phyloP scores from a whole-genome alignment of 176 grass and related monocot genomes.

The Aegilops tauschii region DNA sequence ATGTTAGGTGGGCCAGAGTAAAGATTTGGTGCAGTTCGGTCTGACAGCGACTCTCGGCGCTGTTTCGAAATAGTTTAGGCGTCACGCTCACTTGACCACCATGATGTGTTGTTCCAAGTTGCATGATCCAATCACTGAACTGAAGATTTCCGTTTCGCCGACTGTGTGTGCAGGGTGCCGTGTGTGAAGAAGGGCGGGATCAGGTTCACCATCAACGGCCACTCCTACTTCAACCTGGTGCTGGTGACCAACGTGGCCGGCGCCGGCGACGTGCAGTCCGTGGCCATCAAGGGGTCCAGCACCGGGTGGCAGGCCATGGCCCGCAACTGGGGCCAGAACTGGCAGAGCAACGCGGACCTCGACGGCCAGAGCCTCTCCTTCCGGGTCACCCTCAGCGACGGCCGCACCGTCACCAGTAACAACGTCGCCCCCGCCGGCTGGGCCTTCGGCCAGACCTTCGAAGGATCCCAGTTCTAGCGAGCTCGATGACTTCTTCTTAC shows the following conservation, averaged over 20 bases:
- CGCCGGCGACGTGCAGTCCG: conserved; percentile 65
- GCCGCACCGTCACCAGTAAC: conserved; percentile 61
- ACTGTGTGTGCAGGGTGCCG: conserved; percentile 42
- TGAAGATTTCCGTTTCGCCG: background rate
- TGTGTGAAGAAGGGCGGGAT: conserved; percentile 92
- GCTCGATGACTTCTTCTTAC: no score
- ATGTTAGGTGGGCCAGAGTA: no score
- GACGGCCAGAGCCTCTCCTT: conserved; percentile 81
- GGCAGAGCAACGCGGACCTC: conserved; percentile 90
- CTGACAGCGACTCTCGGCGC: background rate
- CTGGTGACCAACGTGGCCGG: conserved; percentile 87
- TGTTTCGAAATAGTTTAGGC: conserved; percentile 5
- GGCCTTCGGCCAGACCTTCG: conserved; percentile 82
- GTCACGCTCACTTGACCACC: background rate
- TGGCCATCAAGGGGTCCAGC: conserved; percentile 78
- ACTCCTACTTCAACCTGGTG: conserved; percentile 94
- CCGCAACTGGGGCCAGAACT: conserved; percentile 90
- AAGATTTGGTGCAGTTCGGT: background rate
- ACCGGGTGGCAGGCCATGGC: conserved; percentile 81
- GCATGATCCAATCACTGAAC: background rate
- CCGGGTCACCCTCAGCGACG: conserved; percentile 68
- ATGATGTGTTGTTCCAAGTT: background rate
- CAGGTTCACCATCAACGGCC: conserved; percentile 87
- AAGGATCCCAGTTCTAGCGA: conserved; percentile 62
- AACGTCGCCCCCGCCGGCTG: conserved; percentile 59